These are phyloP conservation scores for Wickerhamiella australiensis DNA, from an alignment of 805 yeast species.

Conservation along the genomic window DNA sequence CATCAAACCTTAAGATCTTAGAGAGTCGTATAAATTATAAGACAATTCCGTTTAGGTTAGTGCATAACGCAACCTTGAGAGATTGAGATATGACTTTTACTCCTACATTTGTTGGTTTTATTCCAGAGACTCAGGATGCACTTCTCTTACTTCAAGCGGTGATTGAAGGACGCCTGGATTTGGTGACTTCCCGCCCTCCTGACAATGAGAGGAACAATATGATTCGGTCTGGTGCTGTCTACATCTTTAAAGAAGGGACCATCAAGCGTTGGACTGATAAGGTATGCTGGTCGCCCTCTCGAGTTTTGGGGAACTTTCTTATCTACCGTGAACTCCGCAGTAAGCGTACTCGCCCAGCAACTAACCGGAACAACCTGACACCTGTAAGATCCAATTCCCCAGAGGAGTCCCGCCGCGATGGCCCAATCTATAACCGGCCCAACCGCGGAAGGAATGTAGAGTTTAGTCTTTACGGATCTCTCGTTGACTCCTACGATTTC, in stretches of 20 bases:
- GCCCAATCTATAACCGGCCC: slow-evolving; percentile 7
- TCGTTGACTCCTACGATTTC: slow-evolving; percentile 49
- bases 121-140: slow-evolving; percentile 75
- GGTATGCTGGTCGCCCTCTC: slow-evolving; percentile 83
- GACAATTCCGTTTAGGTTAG: not conserved
- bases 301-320: slow-evolving; percentile 74
- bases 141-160: slow-evolving; percentile 71
- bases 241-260: slow-evolving; percentile 78
- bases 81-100: slow-evolving; percentile 19
- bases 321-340: slow-evolving; percentile 55
- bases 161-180: slow-evolving; percentile 43
- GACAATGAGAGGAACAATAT: slow-evolving; percentile 58
- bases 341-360: not conserved
- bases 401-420: slow-evolving; percentile 4
- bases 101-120: slow-evolving; percentile 65
- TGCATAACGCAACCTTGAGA: slow-evolving; percentile 4
- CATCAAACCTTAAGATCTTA: not conserved
- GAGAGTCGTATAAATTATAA: slow-evolving; percentile 1
- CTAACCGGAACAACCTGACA: not conserved
- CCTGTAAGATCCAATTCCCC: not conserved
- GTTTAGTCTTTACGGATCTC: slow-evolving; percentile 38
- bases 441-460: slow-evolving; percentile 14
- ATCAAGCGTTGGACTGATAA: slow-evolving; percentile 96
- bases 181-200: slow-evolving; percentile 68
- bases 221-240: slow-evolving; percentile 66